Conservation (phyloP, 2,329 filamentous ascomycete genomes). For the Claviceps quebecensis region DNA sequence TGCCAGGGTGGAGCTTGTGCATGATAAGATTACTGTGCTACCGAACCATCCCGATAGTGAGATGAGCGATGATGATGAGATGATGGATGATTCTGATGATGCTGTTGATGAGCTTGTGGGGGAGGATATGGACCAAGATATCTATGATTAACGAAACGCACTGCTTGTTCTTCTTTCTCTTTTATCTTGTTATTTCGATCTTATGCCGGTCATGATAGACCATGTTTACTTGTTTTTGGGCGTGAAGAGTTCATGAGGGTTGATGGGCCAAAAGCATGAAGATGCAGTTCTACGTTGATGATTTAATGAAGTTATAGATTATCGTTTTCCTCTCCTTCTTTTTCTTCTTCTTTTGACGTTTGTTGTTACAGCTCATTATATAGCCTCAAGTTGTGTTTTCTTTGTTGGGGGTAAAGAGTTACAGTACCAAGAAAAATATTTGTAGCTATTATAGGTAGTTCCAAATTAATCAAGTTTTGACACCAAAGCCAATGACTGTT, state of each 20-base stretch:
- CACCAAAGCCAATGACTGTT: too few relatives aligned
- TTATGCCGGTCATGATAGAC: too few relatives aligned
- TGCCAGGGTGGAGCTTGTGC: slow-evolving; percentile 64
- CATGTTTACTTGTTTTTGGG: too few relatives aligned
- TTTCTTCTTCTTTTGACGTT: background rate
- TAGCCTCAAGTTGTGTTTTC: background rate
- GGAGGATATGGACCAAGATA: slow-evolving; percentile 47
- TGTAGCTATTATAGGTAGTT: too few relatives aligned
- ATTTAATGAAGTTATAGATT: background rate
- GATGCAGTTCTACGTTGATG: too few relatives aligned
- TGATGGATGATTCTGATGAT: slow-evolving; percentile 60
- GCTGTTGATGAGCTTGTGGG: slow-evolving; percentile 54
- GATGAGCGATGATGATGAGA: slow-evolving; percentile 50
- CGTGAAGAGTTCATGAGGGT: too few relatives aligned
- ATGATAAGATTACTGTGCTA: slow-evolving; percentile 67
- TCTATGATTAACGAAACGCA: slow-evolving; percentile 23
- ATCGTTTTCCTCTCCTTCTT: background rate
- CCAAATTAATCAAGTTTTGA: too few relatives aligned
- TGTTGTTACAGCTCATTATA: background rate
- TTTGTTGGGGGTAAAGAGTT: too few relatives aligned
- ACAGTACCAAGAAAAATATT: too few relatives aligned
- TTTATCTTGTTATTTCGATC: too few relatives aligned
- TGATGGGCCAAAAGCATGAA: too few relatives aligned
- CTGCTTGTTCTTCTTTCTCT: too few relatives aligned
- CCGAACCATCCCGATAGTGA: slow-evolving; percentile 63